phyloP scores from a whole-genome alignment of 371 early-diverging fungal species.

The Thermomucor indicae-seudaticae region DNA sequence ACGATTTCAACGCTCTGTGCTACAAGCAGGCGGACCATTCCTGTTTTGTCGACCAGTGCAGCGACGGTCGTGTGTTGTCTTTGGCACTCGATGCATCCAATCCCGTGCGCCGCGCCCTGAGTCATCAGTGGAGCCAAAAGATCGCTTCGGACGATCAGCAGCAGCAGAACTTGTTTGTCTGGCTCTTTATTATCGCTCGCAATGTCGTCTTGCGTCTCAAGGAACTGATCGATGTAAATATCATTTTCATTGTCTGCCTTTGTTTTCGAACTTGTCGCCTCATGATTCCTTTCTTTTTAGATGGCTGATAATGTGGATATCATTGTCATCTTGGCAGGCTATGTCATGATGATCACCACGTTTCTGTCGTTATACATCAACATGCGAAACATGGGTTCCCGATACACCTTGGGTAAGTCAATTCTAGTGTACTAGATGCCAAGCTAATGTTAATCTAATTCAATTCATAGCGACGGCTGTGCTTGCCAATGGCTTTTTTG shows the following conservation, averaged over 20 bases:
- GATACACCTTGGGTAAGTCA: constrained; percentile 63
- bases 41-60: constrained; percentile 27
- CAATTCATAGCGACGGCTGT: constrained; percentile 40
- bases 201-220: constrained; percentile 53
- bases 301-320: constrained; percentile 68
- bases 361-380: constrained; percentile 74
- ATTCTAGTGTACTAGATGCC: constrained; percentile 5
- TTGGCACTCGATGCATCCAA: constrained; percentile 57
- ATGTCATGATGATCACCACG: constrained; percentile 75
- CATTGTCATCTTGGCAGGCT: constrained; percentile 68
- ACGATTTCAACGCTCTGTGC: constrained; percentile 47
- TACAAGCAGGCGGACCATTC: constrained; percentile 17
- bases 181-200: constrained; percentile 42
- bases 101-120: constrained; percentile 37
- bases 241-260: too few relatives aligned
- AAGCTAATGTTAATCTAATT: not conserved
- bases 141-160: constrained; percentile 27
- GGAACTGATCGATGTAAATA: constrained; percentile 54
- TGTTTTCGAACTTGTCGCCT: not conserved
- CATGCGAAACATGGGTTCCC: constrained; percentile 81
- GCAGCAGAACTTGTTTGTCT: constrained; percentile 31
- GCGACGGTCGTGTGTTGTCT: constrained; percentile 41
- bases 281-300: constrained; percentile 4
- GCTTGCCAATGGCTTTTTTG: constrained; percentile 60
- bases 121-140: constrained; percentile 48